A percentile compares a stretch with the other conserved stretches of the same genome.
phyloP scores from a whole-genome alignment of 139 green algal species.

The Coelastrella sp. region DNA sequence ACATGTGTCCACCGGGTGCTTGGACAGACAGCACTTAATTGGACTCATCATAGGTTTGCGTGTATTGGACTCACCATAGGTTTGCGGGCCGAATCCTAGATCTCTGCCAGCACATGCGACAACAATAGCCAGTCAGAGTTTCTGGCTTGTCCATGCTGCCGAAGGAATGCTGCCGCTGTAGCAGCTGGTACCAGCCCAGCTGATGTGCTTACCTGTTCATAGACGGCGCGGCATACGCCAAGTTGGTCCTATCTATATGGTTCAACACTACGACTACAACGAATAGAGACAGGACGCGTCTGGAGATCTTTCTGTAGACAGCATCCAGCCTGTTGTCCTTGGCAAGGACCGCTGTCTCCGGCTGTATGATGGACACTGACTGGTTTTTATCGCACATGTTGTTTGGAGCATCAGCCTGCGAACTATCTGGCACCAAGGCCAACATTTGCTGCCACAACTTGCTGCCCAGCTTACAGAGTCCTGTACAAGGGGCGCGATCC shows the following conservation, averaged over 20 bases:
- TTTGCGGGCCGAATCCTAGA: conserved; percentile 5
- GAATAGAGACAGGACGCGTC: neutral
- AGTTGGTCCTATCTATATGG: conserved; percentile 23
- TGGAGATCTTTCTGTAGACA: neutral
- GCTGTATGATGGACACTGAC: neutral
- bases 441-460: neutral
- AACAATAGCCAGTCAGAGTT: neutral
- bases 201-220: neutral
- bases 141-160: no score
- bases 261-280: conserved; percentile 12
- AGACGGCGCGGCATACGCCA: conserved; percentile 6
- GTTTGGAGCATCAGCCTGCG: neutral
- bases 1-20: no score
- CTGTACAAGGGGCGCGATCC: neutral
- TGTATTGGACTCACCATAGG: neutral
- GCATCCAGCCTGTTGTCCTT: neutral
- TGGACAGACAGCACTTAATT: no score
- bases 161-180: neutral
- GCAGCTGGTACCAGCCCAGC: neutral
- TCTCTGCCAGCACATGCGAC: neutral
- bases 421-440: no score
- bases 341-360: neutral
- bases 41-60: neutral
- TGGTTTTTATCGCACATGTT: neutral
- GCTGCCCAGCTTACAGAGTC: neutral